These are phyloP conservation scores for Hanseniaspora osmophila DNA, from an alignment of 805 yeast genomes.

Conservation along the genomic window DNA sequence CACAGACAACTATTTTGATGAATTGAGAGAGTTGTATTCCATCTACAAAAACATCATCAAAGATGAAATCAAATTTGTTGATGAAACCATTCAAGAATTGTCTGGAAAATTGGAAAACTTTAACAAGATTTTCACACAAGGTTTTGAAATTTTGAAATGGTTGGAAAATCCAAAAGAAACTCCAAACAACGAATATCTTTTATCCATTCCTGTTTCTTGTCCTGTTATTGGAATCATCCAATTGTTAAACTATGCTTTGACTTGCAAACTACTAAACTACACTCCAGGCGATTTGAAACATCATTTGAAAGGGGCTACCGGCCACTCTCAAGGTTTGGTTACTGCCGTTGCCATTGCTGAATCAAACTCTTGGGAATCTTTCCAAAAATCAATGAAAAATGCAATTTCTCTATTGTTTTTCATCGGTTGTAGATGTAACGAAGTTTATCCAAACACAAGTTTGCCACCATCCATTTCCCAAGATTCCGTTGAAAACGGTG, in stretches of 20 bases:
- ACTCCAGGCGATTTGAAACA: conserved; percentile 80
- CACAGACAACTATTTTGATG: conserved; percentile 94
- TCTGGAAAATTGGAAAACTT: conserved; percentile 63
- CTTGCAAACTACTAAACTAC: conserved; percentile 70
- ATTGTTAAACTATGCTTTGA: conserved; percentile 80
- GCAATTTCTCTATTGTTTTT: conserved; percentile 79
- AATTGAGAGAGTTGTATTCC: conserved; percentile 71
- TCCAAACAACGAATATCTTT: conserved; percentile 77
- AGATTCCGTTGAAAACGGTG: conserved; percentile 86
- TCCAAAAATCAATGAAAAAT: conserved; percentile 54
- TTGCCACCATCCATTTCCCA: conserved; percentile 85
- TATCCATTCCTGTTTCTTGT: conserved; percentile 87
- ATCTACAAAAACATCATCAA: conserved; percentile 62
- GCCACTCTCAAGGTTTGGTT: conserved; percentile 84
- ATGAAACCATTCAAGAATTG: conserved; percentile 50
- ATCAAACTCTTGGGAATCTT: conserved; percentile 73
- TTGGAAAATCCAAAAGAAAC: conserved; percentile 70
- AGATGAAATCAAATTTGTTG: conserved; percentile 58
- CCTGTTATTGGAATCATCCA: conserved; percentile 96
- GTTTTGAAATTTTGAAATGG: conserved; percentile 82
- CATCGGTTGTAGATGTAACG: conserved; percentile 85
- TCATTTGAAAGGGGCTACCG: conserved; percentile 58
- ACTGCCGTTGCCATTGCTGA: conserved; percentile 85
- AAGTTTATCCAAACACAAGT: conserved; percentile 83
- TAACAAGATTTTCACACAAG: conserved; percentile 83